phyloP scores from a whole-genome alignment of 441 rosid genomes.

The Erodium moschatum region DNA sequence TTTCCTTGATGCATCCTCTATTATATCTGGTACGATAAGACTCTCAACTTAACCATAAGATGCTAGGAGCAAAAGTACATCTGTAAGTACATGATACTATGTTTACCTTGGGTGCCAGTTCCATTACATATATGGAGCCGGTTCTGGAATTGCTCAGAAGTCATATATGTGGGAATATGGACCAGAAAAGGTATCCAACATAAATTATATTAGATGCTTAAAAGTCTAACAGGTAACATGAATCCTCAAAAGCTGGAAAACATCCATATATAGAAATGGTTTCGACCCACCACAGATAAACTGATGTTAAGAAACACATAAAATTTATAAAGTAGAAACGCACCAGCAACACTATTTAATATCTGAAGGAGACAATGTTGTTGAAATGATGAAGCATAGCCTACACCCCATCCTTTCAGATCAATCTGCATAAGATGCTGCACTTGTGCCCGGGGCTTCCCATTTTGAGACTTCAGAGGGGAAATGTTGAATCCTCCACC shows the following conservation, averaged over 20 bases:
- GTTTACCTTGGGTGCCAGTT: not conserved
- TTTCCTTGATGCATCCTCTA: not conserved
- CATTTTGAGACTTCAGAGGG: slow-evolving; percentile 74
- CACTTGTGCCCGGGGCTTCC: slow-evolving; percentile 82
- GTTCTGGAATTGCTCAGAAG: not conserved
- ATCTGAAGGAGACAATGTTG: slow-evolving; percentile 97
- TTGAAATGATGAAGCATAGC: slow-evolving; percentile 85
- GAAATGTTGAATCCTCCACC: slow-evolving; percentile 98
- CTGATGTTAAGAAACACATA: not conserved
- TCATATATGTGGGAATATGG: not conserved
- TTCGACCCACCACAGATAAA: not conserved
- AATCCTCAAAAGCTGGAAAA: not conserved
- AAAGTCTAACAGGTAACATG: not conserved
- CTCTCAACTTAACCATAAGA: not conserved
- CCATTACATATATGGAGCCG: not conserved
- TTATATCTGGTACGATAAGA: not conserved
- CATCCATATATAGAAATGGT: not conserved
- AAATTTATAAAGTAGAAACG: slow-evolving; percentile 20
- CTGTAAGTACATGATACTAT: not conserved
- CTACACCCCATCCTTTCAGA: slow-evolving; percentile 95
- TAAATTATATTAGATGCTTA: not conserved
- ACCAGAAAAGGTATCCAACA: not conserved
- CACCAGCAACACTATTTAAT: slow-evolving; percentile 94
- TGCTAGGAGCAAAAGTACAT: not conserved
- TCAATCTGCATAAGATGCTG: slow-evolving; percentile 97